Base-by-base conservation (phyloP, 129 eudicot species). In the Logfia minima region DNA sequence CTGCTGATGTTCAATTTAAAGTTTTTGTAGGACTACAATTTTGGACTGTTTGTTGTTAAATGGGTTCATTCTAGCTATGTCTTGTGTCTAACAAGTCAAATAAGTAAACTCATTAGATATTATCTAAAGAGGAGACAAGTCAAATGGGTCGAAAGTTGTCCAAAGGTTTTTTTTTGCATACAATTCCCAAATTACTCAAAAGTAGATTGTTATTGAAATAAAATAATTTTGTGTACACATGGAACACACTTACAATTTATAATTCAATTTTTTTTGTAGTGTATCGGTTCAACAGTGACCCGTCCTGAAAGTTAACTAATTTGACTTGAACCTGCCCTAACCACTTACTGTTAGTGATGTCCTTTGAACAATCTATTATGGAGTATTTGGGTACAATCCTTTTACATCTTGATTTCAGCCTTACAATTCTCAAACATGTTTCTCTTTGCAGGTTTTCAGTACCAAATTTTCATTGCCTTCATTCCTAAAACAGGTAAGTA, bases 401-500 rank as follows among this genome's bases (percentile, higher is more conserved):
- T 43, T 51, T 26, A 67, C 41, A 56, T 67, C 24, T 16, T 70
- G 69, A 53, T 66, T 39, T 10, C 55, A 59, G 21, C 56, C 37
- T 29, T 0, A n/a, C 45, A 66, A 51, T 31, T 41, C 35, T 39
- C 37, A 73, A 61, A n/a, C 43, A 69, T 8, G 28, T 28, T 77
- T 32, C 73, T 67, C 67, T 66, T n/a, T 70, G 79, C 90, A 88
- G 93, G 80, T 0, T 67, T 89, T 85, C 66, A 71, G 4, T 32
- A 87, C 96, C 4, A 87, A 73, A 72, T 89, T 87, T 45, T 89
- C 96, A 10, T 43, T 89, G 77, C 81, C 77, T 11, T 70, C 92
- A 17, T 89, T 85, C 61, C 75, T 87, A 1, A 81, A 78, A 48
- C 85, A 85, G 72, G 92, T 87, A 1, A 63, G 70, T 19, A 84